These are phyloP conservation scores for Quercus tomentella DNA, from an alignment of 331 rosid species.

Conservation along the genomic window DNA sequence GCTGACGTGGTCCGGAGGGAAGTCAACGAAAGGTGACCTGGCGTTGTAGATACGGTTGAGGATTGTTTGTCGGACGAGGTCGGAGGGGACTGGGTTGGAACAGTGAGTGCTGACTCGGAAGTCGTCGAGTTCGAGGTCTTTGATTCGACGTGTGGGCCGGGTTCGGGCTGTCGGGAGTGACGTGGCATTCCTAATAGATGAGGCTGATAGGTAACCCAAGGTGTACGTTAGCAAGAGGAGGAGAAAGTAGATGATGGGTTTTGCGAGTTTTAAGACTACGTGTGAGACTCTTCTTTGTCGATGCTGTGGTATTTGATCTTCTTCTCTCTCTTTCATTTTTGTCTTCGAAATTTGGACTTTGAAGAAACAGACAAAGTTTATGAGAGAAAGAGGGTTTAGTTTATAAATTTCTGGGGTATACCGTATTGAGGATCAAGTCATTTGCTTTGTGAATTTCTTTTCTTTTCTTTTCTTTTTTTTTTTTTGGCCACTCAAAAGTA, in stretches of 20 bases:
- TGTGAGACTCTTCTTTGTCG: conserved; percentile 10
- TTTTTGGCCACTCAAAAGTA: no score
- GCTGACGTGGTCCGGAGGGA: conserved; percentile 58
- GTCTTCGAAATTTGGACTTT: not conserved
- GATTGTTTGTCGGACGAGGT: conserved; percentile 42
- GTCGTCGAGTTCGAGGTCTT: conserved; percentile 29
- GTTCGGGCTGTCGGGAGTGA: not conserved
- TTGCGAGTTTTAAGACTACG: conserved; percentile 18
- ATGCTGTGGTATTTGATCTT: conserved; percentile 4
- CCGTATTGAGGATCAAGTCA: no score
- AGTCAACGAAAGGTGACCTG: conserved; percentile 45
- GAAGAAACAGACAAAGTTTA: not conserved
- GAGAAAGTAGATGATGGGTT: conserved; percentile 36
- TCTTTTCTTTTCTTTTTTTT: no score
- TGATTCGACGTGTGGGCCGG: not conserved
- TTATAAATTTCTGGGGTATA: no score
- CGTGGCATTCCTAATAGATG: no score
- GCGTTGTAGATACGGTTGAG: conserved; percentile 49
- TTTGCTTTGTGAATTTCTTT: no score
- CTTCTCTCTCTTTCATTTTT: conserved; percentile 28
- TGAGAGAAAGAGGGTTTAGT: not conserved
- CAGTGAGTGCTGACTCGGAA: conserved; percentile 58
- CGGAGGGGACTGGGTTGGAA: conserved; percentile 43
- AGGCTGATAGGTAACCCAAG: conserved; percentile 50
- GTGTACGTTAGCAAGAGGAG: conserved; percentile 58